Conservation (phyloP, 495 filamentous ascomycete species). For the Endocarpon pusillum region DNA sequence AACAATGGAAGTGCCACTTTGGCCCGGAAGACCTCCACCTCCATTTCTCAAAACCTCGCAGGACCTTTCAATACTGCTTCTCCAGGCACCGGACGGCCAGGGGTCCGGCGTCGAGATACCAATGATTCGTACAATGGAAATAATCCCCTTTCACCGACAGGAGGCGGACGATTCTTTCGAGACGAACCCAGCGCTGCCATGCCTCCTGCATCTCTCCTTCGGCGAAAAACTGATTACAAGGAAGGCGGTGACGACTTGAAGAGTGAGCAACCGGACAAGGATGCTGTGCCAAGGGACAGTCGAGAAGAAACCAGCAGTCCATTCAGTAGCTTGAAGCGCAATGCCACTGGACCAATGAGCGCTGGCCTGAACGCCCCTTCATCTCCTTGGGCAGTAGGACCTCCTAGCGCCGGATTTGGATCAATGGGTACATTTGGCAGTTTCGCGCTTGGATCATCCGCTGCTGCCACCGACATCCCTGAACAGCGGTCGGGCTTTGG, state of each 20-base stretch:
- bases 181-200: conserved; percentile 42
- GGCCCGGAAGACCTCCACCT: conserved; percentile 63
- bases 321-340: conserved; percentile 50
- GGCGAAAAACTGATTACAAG: conserved; percentile 56
- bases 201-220: conserved; percentile 47
- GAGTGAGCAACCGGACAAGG: conserved; percentile 31
- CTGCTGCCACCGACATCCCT: conserved; percentile 30
- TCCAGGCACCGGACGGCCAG: conserved; percentile 52
- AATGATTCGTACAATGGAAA: conserved; percentile 42
- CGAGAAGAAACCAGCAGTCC: conserved; percentile 29
- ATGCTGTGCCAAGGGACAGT: conserved; percentile 17
- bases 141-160: conserved; percentile 40
- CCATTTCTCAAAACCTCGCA: conserved; percentile 33
- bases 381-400: conserved; percentile 53
- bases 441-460: conserved; percentile 44
- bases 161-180: conserved; percentile 34
- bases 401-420: conserved; percentile 40
- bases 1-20: conserved; percentile 34
- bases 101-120: conserved; percentile 71
- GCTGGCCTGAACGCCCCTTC: conserved; percentile 30
- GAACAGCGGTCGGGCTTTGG: conserved; percentile 58
- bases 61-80: conserved; percentile 30
- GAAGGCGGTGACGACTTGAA: conserved; percentile 21
- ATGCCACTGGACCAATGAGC: conserved; percentile 45
- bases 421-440: conserved; percentile 78